Base-by-base conservation (phyloP, 345 rosid species). In the Chamaenerion angustifolium region DNA sequence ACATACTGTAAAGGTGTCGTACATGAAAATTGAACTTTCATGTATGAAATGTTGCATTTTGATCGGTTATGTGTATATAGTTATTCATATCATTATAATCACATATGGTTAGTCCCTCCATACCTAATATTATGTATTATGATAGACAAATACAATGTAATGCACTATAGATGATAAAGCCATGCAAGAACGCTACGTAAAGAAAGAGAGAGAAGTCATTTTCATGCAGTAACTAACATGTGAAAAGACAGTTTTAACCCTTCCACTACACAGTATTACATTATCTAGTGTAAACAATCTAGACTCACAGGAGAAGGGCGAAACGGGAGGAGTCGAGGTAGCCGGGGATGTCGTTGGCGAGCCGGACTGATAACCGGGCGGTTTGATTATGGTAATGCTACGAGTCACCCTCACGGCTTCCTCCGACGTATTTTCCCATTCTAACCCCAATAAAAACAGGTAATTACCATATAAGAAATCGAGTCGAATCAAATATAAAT, bases 321-420 rank as follows among this genome's bases (percentile, higher is more conserved):
- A 84, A 41, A 77, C 72, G 68, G 88, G 85, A 52, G 94, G 70
- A 16, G 94, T 81, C 13, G 96, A 81, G 3, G 89, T 89, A 49
- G 95, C 94, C 0, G 98, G 98, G 12, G 98, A 90, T 2, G 56
- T 76, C 50, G 95, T 95, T 7, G 95, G 84, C 50, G 96, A 78
- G 40, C 78, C 74, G 40, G 57, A 53, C 77, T 76, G 95, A 60
- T 76, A 75, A 1, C 95, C 98, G 0, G 95, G 93, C 44, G 96
- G 96, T 50, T 80, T 92, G 16, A 92, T 64, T 46, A 92, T 86
- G 81, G 79, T 92, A 58, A 92, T 92, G 60, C 85, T 75, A 6
- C 95, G 71, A 21, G 98, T 81, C 54, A 92, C 89, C 75, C 56
- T 87, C 56, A 58, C 59, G 15, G 66, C 56, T 27, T 67, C 92